These are phyloP conservation scores for Silene vulgaris DNA, from an alignment of 179 eudicot species.

Conservation along the genomic window DNA sequence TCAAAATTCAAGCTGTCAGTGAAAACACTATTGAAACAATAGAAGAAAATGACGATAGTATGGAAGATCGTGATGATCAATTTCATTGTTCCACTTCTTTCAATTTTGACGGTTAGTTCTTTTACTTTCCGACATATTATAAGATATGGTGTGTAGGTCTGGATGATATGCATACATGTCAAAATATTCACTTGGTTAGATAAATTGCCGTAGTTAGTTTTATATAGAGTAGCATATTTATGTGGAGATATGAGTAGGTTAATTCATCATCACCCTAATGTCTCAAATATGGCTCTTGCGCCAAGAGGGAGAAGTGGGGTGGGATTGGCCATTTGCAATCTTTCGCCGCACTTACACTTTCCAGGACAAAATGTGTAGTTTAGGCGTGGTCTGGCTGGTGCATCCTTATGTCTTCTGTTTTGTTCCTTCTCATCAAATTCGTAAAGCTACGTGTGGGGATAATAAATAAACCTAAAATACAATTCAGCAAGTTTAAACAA, in stretches of 20 bases:
- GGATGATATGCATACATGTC: background rate
- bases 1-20: conserved; percentile 32
- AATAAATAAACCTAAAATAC: no score
- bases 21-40: conserved; percentile 38
- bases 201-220: background rate
- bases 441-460: background rate
- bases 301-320: background rate
- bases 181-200: background rate
- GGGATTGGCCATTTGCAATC: background rate
- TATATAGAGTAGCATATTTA: background rate
- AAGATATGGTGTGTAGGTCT: background rate
- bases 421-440: no score
- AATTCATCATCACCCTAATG: background rate
- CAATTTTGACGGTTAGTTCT: conserved; percentile 48
- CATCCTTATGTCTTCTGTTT: background rate
- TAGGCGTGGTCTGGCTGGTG: background rate
- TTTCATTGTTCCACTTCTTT: conserved; percentile 37
- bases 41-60: conserved; percentile 28
- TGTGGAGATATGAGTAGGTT: background rate
- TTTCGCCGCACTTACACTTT: background rate
- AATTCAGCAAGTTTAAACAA: background rate
- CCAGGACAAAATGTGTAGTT: background rate
- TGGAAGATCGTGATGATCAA: conserved; percentile 30
- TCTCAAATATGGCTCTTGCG: background rate
- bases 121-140: conserved; percentile 1